These are phyloP conservation scores for Lichenothelia convexa DNA, from an alignment of 495 filamentous ascomycete genomes.

Conservation along the genomic window DNA sequence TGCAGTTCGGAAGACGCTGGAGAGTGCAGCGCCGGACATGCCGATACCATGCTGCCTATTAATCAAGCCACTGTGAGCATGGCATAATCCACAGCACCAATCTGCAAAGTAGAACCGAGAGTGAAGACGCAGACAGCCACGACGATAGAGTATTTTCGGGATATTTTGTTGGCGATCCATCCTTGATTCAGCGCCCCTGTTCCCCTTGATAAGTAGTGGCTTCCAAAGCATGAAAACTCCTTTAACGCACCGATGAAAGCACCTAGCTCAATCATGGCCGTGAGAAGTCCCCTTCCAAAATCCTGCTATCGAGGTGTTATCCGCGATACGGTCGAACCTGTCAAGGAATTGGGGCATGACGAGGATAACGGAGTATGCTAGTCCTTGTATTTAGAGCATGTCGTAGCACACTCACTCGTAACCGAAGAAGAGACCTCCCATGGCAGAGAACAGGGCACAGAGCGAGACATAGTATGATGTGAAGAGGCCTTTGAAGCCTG, in stretches of 20 bases:
- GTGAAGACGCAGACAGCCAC: slow-evolving; percentile 37
- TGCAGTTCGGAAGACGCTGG: too few species aligned
- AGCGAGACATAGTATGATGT: too few species aligned
- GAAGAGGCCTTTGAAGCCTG: too few species aligned
- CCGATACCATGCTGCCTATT: slow-evolving; percentile 42
- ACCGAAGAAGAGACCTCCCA: too few species aligned
- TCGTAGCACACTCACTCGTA: too few species aligned
- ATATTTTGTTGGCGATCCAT: slow-evolving; percentile 40
- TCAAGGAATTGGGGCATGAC: too few species aligned
- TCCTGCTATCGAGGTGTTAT: slow-evolving; percentile 25
- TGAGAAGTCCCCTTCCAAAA: slow-evolving; percentile 43
- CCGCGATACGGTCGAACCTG: slow-evolving; percentile 28
- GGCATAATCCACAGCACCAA: slow-evolving; percentile 32
- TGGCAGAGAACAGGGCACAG: too few species aligned
- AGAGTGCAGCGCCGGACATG: slow-evolving; percentile 23
- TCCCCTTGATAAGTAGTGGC: background rate
- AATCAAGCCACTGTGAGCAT: slow-evolving; percentile 40
- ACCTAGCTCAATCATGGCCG: slow-evolving; percentile 41
- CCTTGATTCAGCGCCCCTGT: slow-evolving; percentile 33
- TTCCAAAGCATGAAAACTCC: background rate
- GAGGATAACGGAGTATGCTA: too few species aligned
- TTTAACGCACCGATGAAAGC: slow-evolving; percentile 26
- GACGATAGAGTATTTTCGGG: slow-evolving; percentile 36
- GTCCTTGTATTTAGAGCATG: too few species aligned
- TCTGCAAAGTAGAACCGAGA: slow-evolving; percentile 36